phyloP scores from a whole-genome alignment of 2,329 filamentous ascomycete species.

The Chlorencoelia australis region DNA sequence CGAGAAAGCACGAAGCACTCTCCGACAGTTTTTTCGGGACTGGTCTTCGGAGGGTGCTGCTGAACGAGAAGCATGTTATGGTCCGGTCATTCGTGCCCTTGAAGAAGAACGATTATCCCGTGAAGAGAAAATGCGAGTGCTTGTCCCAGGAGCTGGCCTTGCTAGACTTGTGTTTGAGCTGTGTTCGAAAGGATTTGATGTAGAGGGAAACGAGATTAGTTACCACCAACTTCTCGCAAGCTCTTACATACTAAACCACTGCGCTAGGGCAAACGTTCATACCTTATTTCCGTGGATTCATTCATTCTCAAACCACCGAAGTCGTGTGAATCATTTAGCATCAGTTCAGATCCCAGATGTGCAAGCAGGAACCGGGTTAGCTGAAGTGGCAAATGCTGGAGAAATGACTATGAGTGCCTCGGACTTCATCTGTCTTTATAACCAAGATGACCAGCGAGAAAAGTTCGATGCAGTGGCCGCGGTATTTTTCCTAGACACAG shows the following conservation, averaged over 20 bases:
- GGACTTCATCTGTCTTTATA: slow-evolving; percentile 86
- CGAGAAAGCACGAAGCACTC: slow-evolving; percentile 84
- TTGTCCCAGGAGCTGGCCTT: slow-evolving; percentile 84
- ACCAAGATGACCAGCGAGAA: slow-evolving; percentile 46
- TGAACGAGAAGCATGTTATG: slow-evolving; percentile 72
- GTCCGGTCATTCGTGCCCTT: slow-evolving; percentile 60
- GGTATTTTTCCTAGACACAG: slow-evolving; percentile 96
- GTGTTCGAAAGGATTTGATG: slow-evolving; percentile 58
- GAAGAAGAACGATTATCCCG: slow-evolving; percentile 33
- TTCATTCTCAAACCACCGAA: slow-evolving; percentile 76
- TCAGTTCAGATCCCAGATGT: slow-evolving; percentile 71
- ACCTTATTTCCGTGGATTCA: slow-evolving; percentile 78
- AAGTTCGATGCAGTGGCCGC: slow-evolving; percentile 75
- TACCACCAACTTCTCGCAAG: slow-evolving; percentile 93
- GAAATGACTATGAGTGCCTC: slow-evolving; percentile 88
- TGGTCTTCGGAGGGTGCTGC: slow-evolving; percentile 71
- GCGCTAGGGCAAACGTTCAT: slow-evolving; percentile 49
- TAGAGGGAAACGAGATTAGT: slow-evolving; percentile 91
- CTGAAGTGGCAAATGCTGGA: slow-evolving; percentile 33
- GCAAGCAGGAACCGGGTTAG: slow-evolving; percentile 52
- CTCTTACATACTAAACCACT: slow-evolving; percentile 63
- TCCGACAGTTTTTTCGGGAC: slow-evolving; percentile 90
- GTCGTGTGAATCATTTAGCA: slow-evolving; percentile 63
- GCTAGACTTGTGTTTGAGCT: slow-evolving; percentile 86
- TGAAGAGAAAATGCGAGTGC: slow-evolving; percentile 37